Conservation (phyloP, 2,329 filamentous ascomycete species). For the Zalaria sp. region DNA sequence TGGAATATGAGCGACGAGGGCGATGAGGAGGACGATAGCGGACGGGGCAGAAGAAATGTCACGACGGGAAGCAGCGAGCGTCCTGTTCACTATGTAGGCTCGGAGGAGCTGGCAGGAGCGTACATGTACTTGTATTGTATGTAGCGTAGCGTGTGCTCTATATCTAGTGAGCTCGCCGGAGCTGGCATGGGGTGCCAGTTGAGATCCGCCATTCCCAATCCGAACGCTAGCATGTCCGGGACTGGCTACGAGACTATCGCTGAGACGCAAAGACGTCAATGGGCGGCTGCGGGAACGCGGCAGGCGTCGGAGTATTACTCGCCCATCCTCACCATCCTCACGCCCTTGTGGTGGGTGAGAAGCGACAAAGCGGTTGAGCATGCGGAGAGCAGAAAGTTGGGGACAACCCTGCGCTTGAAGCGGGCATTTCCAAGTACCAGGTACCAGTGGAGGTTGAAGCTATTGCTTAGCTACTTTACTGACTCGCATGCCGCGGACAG, state of each 20-base stretch:
- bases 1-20: too few species aligned
- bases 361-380: background rate
- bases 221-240: conserved; percentile 1
- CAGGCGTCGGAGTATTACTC: background rate
- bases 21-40: too few species aligned
- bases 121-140: background rate
- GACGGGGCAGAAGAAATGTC: too few species aligned
- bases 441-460: too few species aligned
- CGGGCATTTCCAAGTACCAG: too few species aligned
- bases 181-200: conserved; percentile 1
- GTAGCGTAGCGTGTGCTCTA: background rate
- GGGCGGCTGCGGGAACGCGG: background rate
- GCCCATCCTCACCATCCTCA: too few species aligned
- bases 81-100: too few species aligned
- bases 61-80: too few species aligned
- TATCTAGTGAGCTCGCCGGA: background rate
- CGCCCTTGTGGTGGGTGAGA: background rate
- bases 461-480: too few species aligned
- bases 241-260: background rate
- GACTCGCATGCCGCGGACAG: too few species aligned
- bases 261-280: background rate
- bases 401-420: background rate
- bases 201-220: conserved; percentile 3
- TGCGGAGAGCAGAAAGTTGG: background rate
- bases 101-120: background rate